A percentile compares a stretch with the other conserved stretches of the same genome.
These are phyloP conservation scores for Cryomyces antarcticus DNA, from an alignment of 495 filamentous ascomycete genomes.

Conservation along the genomic window DNA sequence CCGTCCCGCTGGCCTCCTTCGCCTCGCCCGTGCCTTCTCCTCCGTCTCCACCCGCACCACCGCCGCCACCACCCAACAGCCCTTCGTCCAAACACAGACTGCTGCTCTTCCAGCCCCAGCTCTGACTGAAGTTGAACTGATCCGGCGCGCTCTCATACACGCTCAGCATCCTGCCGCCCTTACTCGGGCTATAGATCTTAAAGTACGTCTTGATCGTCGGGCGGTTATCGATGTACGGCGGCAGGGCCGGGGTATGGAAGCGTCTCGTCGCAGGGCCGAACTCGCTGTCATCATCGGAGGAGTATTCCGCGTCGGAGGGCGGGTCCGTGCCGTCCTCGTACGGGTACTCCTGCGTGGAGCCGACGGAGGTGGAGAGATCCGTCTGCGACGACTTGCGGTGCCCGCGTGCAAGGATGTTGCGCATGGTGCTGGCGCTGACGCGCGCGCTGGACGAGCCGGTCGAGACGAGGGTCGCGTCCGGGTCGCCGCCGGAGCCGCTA, in stretches of 20 bases:
- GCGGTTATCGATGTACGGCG: slow-evolving; percentile 31
- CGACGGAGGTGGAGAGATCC: background rate
- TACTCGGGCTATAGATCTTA: slow-evolving; percentile 38
- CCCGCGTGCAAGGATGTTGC: slow-evolving; percentile 4
- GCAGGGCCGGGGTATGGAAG: slow-evolving; percentile 20
- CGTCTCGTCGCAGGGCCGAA: background rate
- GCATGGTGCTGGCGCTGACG: slow-evolving; percentile 1
- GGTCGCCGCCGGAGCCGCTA: slow-evolving; percentile 22
- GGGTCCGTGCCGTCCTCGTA: background rate
- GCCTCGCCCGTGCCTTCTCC: background rate
- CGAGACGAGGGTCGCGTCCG: slow-evolving; percentile 11
- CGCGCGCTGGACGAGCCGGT: background rate
- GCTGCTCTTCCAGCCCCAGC: slow-evolving; percentile 43
- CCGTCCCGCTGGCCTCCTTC: slow-evolving; percentile 1
- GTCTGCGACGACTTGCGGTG: background rate
- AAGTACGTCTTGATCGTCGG: slow-evolving; percentile 42
- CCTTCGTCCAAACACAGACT: slow-evolving; percentile 35
- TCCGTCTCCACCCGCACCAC: slow-evolving; percentile 1
- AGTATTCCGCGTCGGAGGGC: background rate
- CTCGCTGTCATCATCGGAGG: background rate
- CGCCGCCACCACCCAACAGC: slow-evolving; percentile 18
- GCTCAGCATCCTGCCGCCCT: slow-evolving; percentile 33
- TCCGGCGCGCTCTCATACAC: slow-evolving; percentile 39
- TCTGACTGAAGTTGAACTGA: slow-evolving; percentile 41
- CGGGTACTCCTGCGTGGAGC: background rate